These are phyloP conservation scores for Clavariopsis aquatica DNA, from an alignment of 495 filamentous ascomycete genomes.

Conservation along the genomic window DNA sequence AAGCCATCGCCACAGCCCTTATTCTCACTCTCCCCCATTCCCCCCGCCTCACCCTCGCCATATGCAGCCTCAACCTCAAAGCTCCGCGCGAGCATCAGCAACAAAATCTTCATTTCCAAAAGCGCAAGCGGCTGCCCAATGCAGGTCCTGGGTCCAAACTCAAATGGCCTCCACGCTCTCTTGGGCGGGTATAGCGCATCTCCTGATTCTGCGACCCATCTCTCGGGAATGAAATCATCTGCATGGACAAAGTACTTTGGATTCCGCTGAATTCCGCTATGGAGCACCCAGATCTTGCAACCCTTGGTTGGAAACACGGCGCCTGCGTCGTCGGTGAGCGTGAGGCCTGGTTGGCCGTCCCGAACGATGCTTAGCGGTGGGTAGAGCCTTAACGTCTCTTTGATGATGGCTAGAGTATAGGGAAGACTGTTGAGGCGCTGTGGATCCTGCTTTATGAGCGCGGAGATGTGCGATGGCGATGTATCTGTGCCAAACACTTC, in stretches of 20 bases:
- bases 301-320: slow-evolving; percentile 41
- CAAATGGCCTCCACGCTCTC: slow-evolving; percentile 20
- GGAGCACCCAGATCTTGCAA: slow-evolving; percentile 32
- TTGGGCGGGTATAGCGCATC: slow-evolving; percentile 11
- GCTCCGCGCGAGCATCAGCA: slow-evolving; percentile 50
- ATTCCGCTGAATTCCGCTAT: slow-evolving; percentile 28
- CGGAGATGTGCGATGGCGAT: neutral
- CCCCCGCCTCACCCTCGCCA: neutral
- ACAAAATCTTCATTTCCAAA: slow-evolving; percentile 41
- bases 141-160: slow-evolving; percentile 52
- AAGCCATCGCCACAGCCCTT: no score
- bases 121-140: slow-evolving; percentile 53
- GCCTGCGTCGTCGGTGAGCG: slow-evolving; percentile 32
- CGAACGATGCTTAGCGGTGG: neutral
- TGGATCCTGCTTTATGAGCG: neutral
- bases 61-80: slow-evolving; percentile 48
- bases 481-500: neutral
- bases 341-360: neutral
- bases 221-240: slow-evolving; percentile 23
- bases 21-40: no score
- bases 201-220: slow-evolving; percentile 3
- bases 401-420: slow-evolving; percentile 10
- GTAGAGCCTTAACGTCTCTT: slow-evolving; percentile 7
- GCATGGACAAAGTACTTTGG: neutral
- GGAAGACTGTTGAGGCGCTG: neutral